Evolutionary conservation across 352 stramenopile species (phyloP), one percentile per base, ranked within the genome.

Genomic region (Pythium pyrilobum): DNA sequence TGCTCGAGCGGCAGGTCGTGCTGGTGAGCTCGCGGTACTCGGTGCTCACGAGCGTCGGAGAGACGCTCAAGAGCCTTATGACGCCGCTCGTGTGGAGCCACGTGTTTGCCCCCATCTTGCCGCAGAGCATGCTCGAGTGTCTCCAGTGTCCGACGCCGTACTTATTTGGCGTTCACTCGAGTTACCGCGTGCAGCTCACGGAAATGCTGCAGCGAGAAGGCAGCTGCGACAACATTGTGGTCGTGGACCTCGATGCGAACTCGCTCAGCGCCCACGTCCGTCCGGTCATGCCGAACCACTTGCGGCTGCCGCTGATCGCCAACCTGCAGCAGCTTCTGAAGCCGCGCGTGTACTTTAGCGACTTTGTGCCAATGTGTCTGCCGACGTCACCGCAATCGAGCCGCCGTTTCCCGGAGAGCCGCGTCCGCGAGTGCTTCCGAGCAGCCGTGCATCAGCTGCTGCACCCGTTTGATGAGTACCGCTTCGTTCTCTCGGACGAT

Each of bases 61-160:
- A 93, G 62, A 86, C 85, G 8, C 66, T 94, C 16, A 86, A 87
- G 58, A 75, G 68, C 23, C 73, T 96, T 32, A 77, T 96, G 40
- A 48, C 71, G 4, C 87, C 87, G 33, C 59, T 96, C 4, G 46
- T 85, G 40, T 96, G 86, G 86, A 89, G 84, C 36, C 86, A 96
- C 43, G 78, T 93, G 23, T 96, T 94, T 57, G 77, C 77, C 1
- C 85, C 81, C 11, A 85, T 95, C 33, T 44, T 95, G 20, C 85
- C 85, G 4, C 77, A 82, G 47, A 81, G 66, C 39, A 92, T 94
- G 79, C 66, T 91, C 8, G 83, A 92, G 50, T 87, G 74, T 18
- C 69, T 94, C 25, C 83, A 94, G 53, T 94, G 83, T 46, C 83
- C 83, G 37, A 94, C 83, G 9, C 83, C 83, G 20, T 94, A 87